These are phyloP conservation scores for Wickerhamomyces tratensis DNA, from an alignment of 805 yeast species.

Conservation along the genomic window DNA sequence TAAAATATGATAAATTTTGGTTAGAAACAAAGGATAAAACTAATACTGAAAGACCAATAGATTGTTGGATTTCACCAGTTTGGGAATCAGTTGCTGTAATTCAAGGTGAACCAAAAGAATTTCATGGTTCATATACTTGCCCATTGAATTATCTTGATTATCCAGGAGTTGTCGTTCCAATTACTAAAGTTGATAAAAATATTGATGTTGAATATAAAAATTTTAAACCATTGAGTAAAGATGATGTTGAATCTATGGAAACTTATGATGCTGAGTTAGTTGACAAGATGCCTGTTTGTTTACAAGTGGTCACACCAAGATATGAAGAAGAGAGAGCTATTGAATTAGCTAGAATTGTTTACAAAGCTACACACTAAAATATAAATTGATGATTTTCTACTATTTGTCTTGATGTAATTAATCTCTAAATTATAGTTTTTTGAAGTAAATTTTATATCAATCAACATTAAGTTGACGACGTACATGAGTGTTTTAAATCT, in stretches of 20 bases:
- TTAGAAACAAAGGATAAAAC: slow-evolving; percentile 22
- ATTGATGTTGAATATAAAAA: slow-evolving; percentile 19
- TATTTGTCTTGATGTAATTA: too few relatives aligned
- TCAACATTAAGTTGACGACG: too few relatives aligned
- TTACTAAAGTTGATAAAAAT: slow-evolving; percentile 26
- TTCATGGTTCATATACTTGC: slow-evolving; percentile 33
- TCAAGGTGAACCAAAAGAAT: slow-evolving; percentile 27
- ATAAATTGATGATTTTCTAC: too few relatives aligned
- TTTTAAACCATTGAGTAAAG: slow-evolving; percentile 19
- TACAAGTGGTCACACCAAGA: slow-evolving; percentile 46
- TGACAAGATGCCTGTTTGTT: slow-evolving; percentile 43
- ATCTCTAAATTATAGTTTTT: too few relatives aligned
- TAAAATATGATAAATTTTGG: slow-evolving; percentile 29
- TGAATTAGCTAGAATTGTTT: not conserved
- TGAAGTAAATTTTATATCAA: too few relatives aligned
- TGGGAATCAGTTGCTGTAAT: slow-evolving; percentile 31
- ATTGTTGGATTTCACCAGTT: slow-evolving; percentile 40
- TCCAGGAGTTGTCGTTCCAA: slow-evolving; percentile 33
- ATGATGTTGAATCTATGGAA: slow-evolving; percentile 23
- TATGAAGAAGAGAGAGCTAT: slow-evolving; percentile 40
- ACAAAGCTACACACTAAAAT: not conserved
- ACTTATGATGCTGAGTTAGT: slow-evolving; percentile 36
- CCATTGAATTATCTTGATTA: slow-evolving; percentile 31
- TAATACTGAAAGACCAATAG: slow-evolving; percentile 29
- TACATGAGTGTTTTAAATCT: too few relatives aligned